A percentile compares a stretch with the other conserved stretches of the same genome.
Evolutionary conservation across 805 yeast species (phyloP).

Genomic region (Pichia pseudocactophila): DNA sequence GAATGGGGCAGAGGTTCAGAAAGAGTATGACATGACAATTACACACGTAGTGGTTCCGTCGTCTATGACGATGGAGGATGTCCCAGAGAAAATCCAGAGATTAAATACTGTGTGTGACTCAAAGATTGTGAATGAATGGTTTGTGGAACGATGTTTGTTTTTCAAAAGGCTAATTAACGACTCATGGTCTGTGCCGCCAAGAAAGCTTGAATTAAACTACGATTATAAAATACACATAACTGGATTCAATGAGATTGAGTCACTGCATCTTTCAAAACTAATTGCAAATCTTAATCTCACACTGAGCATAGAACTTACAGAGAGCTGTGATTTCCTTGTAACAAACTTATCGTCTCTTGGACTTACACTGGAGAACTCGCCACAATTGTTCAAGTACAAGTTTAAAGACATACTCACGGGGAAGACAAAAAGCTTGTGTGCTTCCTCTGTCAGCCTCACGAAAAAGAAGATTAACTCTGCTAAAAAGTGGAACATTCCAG

Average conservation of each 20-base stretch:
- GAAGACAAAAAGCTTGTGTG: conserved; percentile 3
- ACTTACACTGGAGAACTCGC: conserved; percentile 31
- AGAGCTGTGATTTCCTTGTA: conserved; percentile 47
- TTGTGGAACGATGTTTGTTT: conserved; percentile 24
- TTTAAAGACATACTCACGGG: conserved; percentile 24
- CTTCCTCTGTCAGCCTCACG: conserved; percentile 29
- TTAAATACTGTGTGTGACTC: conserved; percentile 17
- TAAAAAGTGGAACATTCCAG: conserved; percentile 47
- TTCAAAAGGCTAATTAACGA: conserved; percentile 16
- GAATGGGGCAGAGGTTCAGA: conserved; percentile 19
- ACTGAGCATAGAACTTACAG: conserved; percentile 39
- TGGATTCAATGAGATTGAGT: conserved; percentile 25
- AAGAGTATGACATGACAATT: conserved; percentile 28
- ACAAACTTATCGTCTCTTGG: conserved; percentile 42
- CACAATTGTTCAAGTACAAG: conserved; percentile 32
- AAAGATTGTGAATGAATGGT: conserved; percentile 27
- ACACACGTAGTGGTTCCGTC: conserved; percentile 24
- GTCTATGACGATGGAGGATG: conserved; percentile 6
- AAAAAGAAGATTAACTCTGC: conserved; percentile 51
- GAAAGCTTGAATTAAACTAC: conserved; percentile 19
- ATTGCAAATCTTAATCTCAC: conserved; percentile 45
- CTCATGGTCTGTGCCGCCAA: conserved; percentile 24
- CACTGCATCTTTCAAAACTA: conserved; percentile 39
- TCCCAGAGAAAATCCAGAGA: conserved; percentile 14
- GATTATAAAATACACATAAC: conserved; percentile 27